Percentiles rank a stretch among this genome's conserved stretches.
Conservation (phyloP, 495 filamentous ascomycete genomes). For the Mytilinidion resinicola region DNA sequence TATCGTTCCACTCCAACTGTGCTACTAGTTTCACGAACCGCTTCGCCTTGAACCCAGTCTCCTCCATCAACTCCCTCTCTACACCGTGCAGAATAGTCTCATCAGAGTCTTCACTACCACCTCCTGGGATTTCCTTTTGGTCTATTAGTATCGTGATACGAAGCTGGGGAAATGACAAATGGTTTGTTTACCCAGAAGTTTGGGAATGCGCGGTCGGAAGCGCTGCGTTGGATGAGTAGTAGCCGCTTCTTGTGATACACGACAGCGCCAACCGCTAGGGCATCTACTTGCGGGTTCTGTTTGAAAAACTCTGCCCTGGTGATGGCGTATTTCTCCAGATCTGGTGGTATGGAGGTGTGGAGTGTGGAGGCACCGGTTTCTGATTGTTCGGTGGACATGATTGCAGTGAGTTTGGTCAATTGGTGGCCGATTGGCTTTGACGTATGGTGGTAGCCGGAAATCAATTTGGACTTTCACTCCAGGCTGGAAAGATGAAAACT, state of each 20-base stretch:
- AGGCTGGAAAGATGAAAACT: too few relatives aligned
- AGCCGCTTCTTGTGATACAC: slow-evolving; percentile 36
- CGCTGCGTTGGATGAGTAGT: slow-evolving; percentile 50
- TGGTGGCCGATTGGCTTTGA: too few relatives aligned
- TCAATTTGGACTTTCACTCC: too few relatives aligned
- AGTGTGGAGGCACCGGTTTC: too few relatives aligned
- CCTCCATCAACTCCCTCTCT: slow-evolving; percentile 53
- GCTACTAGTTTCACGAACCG: slow-evolving; percentile 41
- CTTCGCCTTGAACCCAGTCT: slow-evolving; percentile 49
- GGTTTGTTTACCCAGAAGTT: slow-evolving; percentile 27
- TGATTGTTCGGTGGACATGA: too few relatives aligned
- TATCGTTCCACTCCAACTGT: slow-evolving; percentile 28
- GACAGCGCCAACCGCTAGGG: slow-evolving; percentile 10
- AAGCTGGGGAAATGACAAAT: background rate
- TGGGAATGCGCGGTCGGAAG: slow-evolving; percentile 40
- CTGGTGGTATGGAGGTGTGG: background rate
- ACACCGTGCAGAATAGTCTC: slow-evolving; percentile 48
- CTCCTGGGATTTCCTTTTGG: slow-evolving; percentile 56
- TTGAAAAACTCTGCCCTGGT: slow-evolving; percentile 8
- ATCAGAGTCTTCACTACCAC: slow-evolving; percentile 45
- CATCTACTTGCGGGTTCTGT: slow-evolving; percentile 12
- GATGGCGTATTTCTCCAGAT: slow-evolving; percentile 17
- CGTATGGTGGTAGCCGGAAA: too few relatives aligned
- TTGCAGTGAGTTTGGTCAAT: too few relatives aligned
- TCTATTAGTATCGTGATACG: background rate